Percentiles rank a stretch among this genome's conserved stretches.
Evolutionary conservation across 192 early-diverging fungal genomes (phyloP).

Genomic region (Rhizophagus clarus): DNA sequence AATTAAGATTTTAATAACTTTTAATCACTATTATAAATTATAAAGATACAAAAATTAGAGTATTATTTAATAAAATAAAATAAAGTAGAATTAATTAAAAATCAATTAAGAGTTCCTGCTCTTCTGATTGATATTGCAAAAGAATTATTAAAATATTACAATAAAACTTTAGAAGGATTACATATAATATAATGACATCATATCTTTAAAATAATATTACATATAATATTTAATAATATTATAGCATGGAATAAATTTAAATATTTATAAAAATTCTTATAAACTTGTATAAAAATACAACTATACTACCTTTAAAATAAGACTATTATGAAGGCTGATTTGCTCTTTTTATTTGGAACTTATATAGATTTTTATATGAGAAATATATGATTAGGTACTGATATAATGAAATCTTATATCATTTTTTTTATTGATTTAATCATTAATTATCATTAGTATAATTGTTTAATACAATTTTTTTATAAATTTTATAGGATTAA

Average conservation of each 20-base stretch:
- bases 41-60: no score
- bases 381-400: background rate
- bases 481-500: background rate
- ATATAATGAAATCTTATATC: background rate
- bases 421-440: background rate
- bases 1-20: no score
- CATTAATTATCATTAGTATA: background rate
- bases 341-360: background rate
- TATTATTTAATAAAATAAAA: no score
- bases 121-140: background rate
- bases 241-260: background rate
- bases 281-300: slow-evolving; percentile 4
- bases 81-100: no score
- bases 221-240: background rate
- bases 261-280: background rate
- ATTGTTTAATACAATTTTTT: background rate
- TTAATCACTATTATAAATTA: no score
- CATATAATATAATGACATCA: background rate
- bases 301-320: background rate
- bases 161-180: background rate
- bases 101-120: background rate
- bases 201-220: background rate
- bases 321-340: background rate
- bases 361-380: slow-evolving; percentile 5
- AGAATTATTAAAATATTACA: background rate